phyloP scores from a whole-genome alignment of 1,284 basidiomycete genomes.

The Microbotryum scabiosae region DNA sequence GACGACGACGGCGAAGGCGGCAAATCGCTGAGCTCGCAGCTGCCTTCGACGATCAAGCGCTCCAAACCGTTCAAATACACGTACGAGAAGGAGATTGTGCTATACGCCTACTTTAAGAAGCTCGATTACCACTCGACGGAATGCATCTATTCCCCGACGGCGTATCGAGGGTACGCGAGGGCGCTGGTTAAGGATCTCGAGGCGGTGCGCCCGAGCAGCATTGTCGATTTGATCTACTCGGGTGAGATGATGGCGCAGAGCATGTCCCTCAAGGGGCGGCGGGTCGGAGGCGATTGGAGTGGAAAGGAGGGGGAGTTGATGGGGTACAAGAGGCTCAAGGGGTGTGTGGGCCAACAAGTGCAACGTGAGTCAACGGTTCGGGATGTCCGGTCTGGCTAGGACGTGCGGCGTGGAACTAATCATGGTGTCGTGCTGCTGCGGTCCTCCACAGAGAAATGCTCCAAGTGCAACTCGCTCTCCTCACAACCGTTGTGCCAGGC shows the following conservation, averaged over 20 bases:
- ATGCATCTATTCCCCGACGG: constrained; percentile 92
- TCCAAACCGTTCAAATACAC: constrained; percentile 98
- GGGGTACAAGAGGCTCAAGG: constrained; percentile 15
- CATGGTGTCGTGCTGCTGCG: neutral
- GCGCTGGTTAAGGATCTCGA: constrained; percentile 93
- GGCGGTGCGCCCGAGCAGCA: constrained; percentile 81
- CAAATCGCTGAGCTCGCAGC: constrained; percentile 7
- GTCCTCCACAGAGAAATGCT: constrained; percentile 60
- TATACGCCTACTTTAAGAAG: constrained; percentile 49
- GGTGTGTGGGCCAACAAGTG: constrained; percentile 1
- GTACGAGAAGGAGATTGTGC: constrained; percentile 99
- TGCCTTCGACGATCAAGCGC: constrained; percentile 76
- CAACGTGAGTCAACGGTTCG: constrained; percentile 11
- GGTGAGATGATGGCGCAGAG: constrained; percentile 52
- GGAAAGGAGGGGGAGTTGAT: constrained; percentile 50
- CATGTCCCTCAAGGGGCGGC: constrained; percentile 53
- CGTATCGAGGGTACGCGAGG: constrained; percentile 91
- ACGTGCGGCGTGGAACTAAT: neutral
- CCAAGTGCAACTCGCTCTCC: constrained; percentile 84
- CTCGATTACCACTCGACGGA: constrained; percentile 99
- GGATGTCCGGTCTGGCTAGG: neutral
- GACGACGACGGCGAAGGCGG: constrained; percentile 20
- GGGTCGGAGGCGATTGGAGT: constrained; percentile 67
- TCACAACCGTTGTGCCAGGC: constrained; percentile 85
- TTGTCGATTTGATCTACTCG: constrained; percentile 83